Base-by-base conservation (phyloP, 1,139 yeast genomes). In the Scheffersomyces insectosa region DNA sequence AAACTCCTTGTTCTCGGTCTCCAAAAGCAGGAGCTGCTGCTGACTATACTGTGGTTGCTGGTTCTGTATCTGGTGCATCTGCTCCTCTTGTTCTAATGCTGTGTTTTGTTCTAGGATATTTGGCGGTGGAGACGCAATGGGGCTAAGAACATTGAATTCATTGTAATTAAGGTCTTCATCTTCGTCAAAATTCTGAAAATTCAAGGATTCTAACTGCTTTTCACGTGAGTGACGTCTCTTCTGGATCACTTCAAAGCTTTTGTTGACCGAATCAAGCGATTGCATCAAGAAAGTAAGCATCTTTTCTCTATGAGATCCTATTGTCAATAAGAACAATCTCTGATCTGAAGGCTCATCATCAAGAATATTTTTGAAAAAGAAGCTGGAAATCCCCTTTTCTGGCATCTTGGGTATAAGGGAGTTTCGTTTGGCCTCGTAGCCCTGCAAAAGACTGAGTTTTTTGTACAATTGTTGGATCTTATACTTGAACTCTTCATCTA, bases 1-100 rank as follows among this genome's bases (percentile, higher is more conserved):
- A 30, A 91, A 70, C 43, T 82, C 84, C 47, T 80, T 76, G 60
- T 88, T 93, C 59, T 93, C 98, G 11, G 70, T 65, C 51, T 85
- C 83, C 25, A 90, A 70, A 46, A 82, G 76, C 56, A 83, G 88
- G 29, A 87, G 56, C 59, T 88, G 95, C 47, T 80, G 82, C 42
- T 80, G 83, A 0, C 82, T 58, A 16, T 83, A 60, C 38, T 57
- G 60, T 35, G 60, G 67, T 16, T 60, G 64, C 15, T 65, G 68
- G 23, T 52, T 59, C 4, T 44, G 49, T 13, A 40, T 44, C 5
- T 31, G 35, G n/a, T 27, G 25, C 11, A 32, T 37, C 39, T 23
- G 35, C 28, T 39, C 20, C 25, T 42, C 35, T 14, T 54, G 50
- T 28, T 53, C 50, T 5, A 55, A 40, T 28, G 58, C 67, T 8